These are phyloP conservation scores for Capronia americana DNA, from an alignment of 2,329 filamentous ascomycete species.

Conservation along the genomic window DNA sequence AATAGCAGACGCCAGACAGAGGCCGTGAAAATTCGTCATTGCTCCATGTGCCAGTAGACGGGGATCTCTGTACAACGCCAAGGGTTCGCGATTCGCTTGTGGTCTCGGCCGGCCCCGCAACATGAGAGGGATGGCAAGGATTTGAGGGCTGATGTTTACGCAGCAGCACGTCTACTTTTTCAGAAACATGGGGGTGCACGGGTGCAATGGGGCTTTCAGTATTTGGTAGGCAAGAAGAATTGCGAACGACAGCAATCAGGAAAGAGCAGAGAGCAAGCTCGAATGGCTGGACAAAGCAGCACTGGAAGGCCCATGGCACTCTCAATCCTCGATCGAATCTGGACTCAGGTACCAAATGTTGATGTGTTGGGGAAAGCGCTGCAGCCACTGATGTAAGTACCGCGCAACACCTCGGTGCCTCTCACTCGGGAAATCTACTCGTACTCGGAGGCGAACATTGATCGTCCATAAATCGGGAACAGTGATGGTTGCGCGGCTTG, in stretches of 20 bases:
- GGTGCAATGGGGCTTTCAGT: background rate
- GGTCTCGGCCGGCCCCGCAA: conserved; percentile 17
- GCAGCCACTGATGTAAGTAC: background rate
- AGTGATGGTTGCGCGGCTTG: background rate
- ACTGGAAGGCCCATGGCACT: background rate
- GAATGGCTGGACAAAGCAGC: background rate
- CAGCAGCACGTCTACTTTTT: conserved; percentile 21
- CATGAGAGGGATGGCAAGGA: background rate
- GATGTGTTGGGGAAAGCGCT: no score
- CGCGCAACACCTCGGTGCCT: background rate
- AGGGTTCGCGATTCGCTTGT: conserved; percentile 21
- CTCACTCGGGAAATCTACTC: background rate
- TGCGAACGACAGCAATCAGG: background rate
- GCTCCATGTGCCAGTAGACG: conserved; percentile 25
- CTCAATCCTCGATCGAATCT: background rate
- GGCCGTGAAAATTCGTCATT: conserved; percentile 31
- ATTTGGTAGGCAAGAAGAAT: conserved; percentile 4
- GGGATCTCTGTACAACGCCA: conserved; percentile 21
- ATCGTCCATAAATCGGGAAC: background rate
- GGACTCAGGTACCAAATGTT: background rate
- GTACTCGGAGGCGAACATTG: background rate
- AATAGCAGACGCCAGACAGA: conserved; percentile 16
- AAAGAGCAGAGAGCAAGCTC: background rate
- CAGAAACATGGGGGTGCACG: conserved; percentile 26
- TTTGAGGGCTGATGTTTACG: background rate